These are phyloP conservation scores for Fonsecaea pugnacius DNA, from an alignment of 2,329 filamentous ascomycete genomes.

Conservation along the genomic window DNA sequence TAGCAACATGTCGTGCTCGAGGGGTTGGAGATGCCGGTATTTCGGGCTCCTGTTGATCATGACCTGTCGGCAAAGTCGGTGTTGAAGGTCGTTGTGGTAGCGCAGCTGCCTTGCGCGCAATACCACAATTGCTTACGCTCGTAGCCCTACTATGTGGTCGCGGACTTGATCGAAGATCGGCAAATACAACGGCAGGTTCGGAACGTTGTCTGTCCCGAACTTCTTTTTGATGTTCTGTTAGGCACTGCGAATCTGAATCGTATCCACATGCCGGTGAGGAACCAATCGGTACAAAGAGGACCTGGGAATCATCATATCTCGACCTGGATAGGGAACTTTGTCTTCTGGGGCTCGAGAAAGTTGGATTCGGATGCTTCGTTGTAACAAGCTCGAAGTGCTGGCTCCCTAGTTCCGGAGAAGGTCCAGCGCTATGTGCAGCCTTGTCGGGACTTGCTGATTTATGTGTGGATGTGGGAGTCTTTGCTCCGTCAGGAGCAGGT, in stretches of 20 bases:
- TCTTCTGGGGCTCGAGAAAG: slow-evolving; percentile 49
- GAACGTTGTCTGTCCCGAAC: slow-evolving; percentile 71
- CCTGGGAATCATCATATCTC: slow-evolving; percentile 80
- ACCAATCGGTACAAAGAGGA: slow-evolving; percentile 73
- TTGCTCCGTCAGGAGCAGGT: background rate
- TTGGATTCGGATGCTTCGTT: background rate
- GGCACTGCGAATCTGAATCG: slow-evolving; percentile 66
- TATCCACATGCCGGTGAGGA: slow-evolving; percentile 59
- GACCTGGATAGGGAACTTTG: slow-evolving; percentile 55
- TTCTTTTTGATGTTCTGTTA: slow-evolving; percentile 81
- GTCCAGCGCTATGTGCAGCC: background rate
- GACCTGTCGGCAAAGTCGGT: slow-evolving; percentile 32
- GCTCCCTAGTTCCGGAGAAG: slow-evolving; percentile 27
- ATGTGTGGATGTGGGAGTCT: slow-evolving; percentile 2
- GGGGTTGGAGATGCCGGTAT: slow-evolving; percentile 37
- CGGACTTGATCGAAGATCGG: slow-evolving; percentile 66
- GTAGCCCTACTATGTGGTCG: slow-evolving; percentile 23
- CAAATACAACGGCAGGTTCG: slow-evolving; percentile 69
- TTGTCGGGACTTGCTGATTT: background rate
- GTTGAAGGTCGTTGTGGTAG: slow-evolving; percentile 32
- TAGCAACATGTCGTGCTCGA: slow-evolving; percentile 30
- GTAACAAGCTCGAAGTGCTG: slow-evolving; percentile 5
- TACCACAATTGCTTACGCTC: slow-evolving; percentile 26
- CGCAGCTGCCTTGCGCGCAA: slow-evolving; percentile 31
- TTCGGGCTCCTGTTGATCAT: slow-evolving; percentile 30